Conservation (phyloP, 1,139 yeast genomes). For the Lodderomyces orthopsilosis region DNA sequence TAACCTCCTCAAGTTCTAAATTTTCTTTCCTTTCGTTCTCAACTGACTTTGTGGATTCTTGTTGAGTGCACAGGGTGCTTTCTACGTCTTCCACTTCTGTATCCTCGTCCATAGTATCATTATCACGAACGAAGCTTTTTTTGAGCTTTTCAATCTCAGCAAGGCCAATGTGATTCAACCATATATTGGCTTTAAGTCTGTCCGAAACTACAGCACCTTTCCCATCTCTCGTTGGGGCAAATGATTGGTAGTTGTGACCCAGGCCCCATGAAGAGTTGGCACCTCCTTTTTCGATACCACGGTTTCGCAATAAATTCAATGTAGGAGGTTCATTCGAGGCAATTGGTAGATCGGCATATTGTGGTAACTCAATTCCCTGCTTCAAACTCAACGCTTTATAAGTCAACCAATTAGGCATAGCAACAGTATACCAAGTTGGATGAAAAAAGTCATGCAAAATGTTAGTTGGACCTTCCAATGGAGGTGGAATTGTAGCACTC, state of each 20-base stretch:
- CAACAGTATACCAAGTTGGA: constrained; percentile 83
- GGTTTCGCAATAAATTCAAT: constrained; percentile 7
- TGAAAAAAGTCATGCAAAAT: constrained; percentile 71
- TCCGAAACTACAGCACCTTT: constrained; percentile 63
- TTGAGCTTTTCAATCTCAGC: constrained; percentile 44
- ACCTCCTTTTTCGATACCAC: constrained; percentile 3
- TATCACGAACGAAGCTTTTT: constrained; percentile 18
- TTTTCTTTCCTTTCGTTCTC: background rate
- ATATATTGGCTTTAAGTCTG: constrained; percentile 62
- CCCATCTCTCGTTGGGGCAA: constrained; percentile 80
- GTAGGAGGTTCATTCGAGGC: constrained; percentile 4
- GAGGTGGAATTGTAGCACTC: constrained; percentile 51
- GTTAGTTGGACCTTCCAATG: constrained; percentile 66
- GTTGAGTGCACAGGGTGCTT: background rate
- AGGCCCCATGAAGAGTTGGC: constrained; percentile 17
- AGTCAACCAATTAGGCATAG: constrained; percentile 78
- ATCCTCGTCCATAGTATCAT: constrained; percentile 8
- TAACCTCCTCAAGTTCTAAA: background rate
- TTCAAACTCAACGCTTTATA: constrained; percentile 37
- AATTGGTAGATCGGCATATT: constrained; percentile 6
- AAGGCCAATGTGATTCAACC: constrained; percentile 76
- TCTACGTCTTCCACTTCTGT: constrained; percentile 10
- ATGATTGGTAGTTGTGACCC: constrained; percentile 57
- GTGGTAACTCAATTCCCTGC: constrained; percentile 20
- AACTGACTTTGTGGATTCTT: background rate